phyloP scores from a whole-genome alignment of 2,329 filamentous ascomycete species.

The Sordariomycetes sp. region DNA sequence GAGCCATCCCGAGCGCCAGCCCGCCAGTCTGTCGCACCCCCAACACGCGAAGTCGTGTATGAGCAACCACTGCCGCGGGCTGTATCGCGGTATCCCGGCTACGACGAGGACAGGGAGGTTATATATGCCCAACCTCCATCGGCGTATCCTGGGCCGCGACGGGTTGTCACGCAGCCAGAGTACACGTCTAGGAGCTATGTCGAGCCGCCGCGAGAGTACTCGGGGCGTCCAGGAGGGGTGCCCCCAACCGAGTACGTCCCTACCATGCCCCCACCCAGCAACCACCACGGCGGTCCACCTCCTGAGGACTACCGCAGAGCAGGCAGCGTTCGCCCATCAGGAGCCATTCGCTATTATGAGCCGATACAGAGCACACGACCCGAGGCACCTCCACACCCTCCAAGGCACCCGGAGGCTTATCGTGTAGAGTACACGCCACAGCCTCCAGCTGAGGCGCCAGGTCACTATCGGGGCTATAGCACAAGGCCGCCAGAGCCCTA shows the following conservation, averaged over 20 bases:
- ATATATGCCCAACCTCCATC: slow-evolving; percentile 44
- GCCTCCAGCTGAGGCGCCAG: slow-evolving; percentile 12
- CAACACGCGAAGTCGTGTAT: slow-evolving; percentile 41
- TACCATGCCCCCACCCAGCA: slow-evolving; percentile 30
- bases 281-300: slow-evolving; percentile 31
- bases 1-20: slow-evolving; percentile 39
- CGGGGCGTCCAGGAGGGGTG: slow-evolving; percentile 36
- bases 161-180: slow-evolving; percentile 56
- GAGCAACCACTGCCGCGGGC: slow-evolving; percentile 51
- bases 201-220: slow-evolving; percentile 50
- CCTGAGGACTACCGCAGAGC: slow-evolving; percentile 46
- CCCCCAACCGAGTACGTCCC: slow-evolving; percentile 37
- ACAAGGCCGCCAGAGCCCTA: slow-evolving; percentile 32
- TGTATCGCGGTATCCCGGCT: slow-evolving; percentile 38
- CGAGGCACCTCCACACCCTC: slow-evolving; percentile 17
- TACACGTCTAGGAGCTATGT: slow-evolving; percentile 41
- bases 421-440: slow-evolving; percentile 15
- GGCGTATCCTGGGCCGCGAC: slow-evolving; percentile 36
- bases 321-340: slow-evolving; percentile 48
- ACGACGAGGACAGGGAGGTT: slow-evolving; percentile 36
- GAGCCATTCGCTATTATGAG: slow-evolving; percentile 33
- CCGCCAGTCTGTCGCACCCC: slow-evolving; percentile 45
- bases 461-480: slow-evolving; percentile 24
- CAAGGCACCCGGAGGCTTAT: slow-evolving; percentile 5
- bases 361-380: slow-evolving; percentile 34